Evolutionary conservation across 129 eudicot genomes (phyloP).

Genomic region (Ambrosia artemisiifolia): DNA sequence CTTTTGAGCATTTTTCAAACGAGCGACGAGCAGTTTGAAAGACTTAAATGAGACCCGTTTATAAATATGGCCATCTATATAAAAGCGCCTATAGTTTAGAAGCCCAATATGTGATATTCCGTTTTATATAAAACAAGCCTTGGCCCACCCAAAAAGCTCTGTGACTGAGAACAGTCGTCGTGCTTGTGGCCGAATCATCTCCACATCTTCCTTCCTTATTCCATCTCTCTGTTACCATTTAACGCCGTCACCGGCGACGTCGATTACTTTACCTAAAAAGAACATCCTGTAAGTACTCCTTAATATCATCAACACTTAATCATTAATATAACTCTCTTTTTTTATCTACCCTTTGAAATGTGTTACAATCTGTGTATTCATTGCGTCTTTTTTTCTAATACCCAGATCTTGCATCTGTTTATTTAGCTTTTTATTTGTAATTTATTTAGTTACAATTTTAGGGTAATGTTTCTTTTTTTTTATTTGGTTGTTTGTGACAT

Average conservation of each 20-base stretch:
- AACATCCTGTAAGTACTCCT: constrained; percentile 19
- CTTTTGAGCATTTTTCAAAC: too few relatives aligned
- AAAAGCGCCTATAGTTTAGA: too few relatives aligned
- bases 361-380: background rate
- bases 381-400: background rate
- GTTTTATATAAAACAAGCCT: background rate
- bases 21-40: too few relatives aligned
- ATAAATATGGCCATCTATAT: too few relatives aligned
- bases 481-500: background rate
- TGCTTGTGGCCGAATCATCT: constrained; percentile 9
- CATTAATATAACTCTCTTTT: background rate
- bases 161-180: constrained; percentile 18
- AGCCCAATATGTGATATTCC: too few relatives aligned
- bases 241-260: constrained; percentile 20
- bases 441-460: background rate
- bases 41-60: too few relatives aligned
- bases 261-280: background rate
- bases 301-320: background rate
- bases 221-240: constrained; percentile 18
- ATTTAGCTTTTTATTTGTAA: background rate
- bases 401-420: constrained; percentile 2
- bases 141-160: background rate
- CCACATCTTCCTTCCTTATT: background rate
- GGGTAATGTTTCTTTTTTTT: background rate
- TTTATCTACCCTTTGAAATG: background rate